These are phyloP conservation scores for Avena sativa DNA, from an alignment of 176 grass and related monocot genomes.

Conservation along the genomic window DNA sequence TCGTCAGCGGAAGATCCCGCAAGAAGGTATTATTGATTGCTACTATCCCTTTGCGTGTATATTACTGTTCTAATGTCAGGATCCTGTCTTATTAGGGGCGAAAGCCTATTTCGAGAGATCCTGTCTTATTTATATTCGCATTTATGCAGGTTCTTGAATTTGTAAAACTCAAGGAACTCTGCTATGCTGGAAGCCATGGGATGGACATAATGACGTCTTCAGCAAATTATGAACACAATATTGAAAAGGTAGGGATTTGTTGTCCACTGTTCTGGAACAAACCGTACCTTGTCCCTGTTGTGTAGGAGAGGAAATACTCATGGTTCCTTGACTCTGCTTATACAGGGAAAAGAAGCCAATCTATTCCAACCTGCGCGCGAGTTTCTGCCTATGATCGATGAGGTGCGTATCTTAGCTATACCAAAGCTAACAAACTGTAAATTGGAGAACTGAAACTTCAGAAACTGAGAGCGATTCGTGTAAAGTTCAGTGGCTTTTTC, in stretches of 20 bases:
- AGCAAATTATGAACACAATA: slow-evolving; percentile 31
- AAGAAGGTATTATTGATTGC: slow-evolving; percentile 56
- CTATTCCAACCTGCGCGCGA: slow-evolving; percentile 91
- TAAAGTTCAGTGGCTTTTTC: neutral
- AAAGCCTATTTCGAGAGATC: too few relatives aligned
- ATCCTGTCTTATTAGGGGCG: too few relatives aligned
- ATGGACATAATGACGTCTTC: slow-evolving; percentile 90
- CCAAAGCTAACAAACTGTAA: neutral
- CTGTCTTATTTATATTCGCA: neutral
- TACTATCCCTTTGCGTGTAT: neutral
- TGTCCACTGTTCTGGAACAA: neutral
- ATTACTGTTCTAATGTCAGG: neutral
- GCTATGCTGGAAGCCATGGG: slow-evolving; percentile 96
- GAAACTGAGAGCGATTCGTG: neutral
- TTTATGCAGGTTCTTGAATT: slow-evolving; percentile 81
- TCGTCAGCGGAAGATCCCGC: slow-evolving; percentile 93
- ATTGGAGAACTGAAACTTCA: neutral
- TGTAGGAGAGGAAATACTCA: neutral
- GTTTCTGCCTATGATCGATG: slow-evolving; percentile 91
- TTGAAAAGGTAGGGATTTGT: slow-evolving; percentile 44
- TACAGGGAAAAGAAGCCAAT: slow-evolving; percentile 64
- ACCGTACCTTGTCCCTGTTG: too few relatives aligned
- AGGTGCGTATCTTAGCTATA: slow-evolving; percentile 54
- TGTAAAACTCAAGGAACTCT: slow-evolving; percentile 84
- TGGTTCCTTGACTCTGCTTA: slow-evolving; percentile 13